These are phyloP conservation scores for Papiliotrema flavescens DNA, from an alignment of 1,284 basidiomycete species.

Conservation along the genomic window DNA sequence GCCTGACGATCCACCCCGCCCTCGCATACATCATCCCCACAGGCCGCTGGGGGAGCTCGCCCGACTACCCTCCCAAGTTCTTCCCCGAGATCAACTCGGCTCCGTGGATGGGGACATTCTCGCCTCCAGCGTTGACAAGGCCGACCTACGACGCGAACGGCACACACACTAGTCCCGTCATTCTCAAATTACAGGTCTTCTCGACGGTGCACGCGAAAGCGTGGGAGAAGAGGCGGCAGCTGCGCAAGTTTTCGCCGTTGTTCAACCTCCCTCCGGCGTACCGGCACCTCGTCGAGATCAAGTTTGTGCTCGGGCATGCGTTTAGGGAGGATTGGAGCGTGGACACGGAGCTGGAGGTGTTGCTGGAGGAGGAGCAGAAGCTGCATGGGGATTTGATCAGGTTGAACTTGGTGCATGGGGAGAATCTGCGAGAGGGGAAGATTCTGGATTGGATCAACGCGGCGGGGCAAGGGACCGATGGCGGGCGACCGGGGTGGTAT, in stretches of 20 bases:
- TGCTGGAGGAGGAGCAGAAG: slow-evolving; percentile 14
- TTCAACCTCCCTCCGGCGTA: slow-evolving; percentile 11
- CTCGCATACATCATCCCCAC: slow-evolving; percentile 5
- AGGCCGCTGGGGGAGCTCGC: slow-evolving; percentile 2
- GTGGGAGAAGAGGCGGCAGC: slow-evolving; percentile 11
- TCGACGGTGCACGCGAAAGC: slow-evolving; percentile 9
- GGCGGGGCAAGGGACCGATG: slow-evolving; percentile 3
- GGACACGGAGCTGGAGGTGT: slow-evolving; percentile 9
- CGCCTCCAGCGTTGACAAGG: not conserved
- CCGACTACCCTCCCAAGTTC: not conserved
- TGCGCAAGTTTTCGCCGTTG: slow-evolving; percentile 10
- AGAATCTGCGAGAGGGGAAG: slow-evolving; percentile 17
- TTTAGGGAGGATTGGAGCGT: slow-evolving; percentile 7
- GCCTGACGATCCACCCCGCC: not conserved
- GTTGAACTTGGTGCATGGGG: slow-evolving; percentile 14
- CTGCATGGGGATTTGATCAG: slow-evolving; percentile 18
- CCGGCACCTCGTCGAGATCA: slow-evolving; percentile 18
- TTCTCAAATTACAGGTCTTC: slow-evolving; percentile 28
- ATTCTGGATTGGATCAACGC: slow-evolving; percentile 13
- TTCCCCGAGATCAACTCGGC: not conserved
- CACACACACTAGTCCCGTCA: slow-evolving; percentile 8
- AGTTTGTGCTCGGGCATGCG: slow-evolving; percentile 21
- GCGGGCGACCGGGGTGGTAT: slow-evolving; percentile 6
- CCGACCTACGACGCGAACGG: not conserved
- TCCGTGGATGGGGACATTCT: slow-evolving; percentile 3